Percentiles rank a stretch among this genome's conserved stretches.
phyloP scores from a whole-genome alignment of 2,329 filamentous ascomycete species.

The Penicillium sp. region DNA sequence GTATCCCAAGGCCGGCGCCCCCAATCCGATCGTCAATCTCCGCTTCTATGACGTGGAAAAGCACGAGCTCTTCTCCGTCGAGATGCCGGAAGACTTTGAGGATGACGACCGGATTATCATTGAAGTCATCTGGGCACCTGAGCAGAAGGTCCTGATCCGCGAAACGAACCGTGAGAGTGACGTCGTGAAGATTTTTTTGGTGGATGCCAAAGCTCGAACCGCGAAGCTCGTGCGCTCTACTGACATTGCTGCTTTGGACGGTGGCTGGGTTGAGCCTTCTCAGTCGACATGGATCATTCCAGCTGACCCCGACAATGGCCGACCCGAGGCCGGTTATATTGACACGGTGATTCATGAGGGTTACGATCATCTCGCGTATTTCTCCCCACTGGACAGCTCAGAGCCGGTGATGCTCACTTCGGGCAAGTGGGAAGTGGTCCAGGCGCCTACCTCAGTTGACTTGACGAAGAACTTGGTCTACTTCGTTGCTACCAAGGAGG shows the following conservation, averaged over 20 bases:
- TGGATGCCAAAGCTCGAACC: slow-evolving; percentile 73
- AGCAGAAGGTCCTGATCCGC: slow-evolving; percentile 77
- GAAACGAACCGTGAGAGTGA: slow-evolving; percentile 95
- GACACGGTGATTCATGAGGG: slow-evolving; percentile 86
- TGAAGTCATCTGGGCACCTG: slow-evolving; percentile 87
- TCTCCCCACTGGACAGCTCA: slow-evolving; percentile 80
- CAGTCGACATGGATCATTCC: slow-evolving; percentile 85
- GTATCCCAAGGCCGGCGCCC: slow-evolving; percentile 93
- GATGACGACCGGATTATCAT: slow-evolving; percentile 88
- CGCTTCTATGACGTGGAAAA: slow-evolving; percentile 84
- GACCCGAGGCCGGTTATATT: slow-evolving; percentile 84
- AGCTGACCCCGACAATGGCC: slow-evolving; percentile 74
- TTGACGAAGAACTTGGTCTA: slow-evolving; percentile 85
- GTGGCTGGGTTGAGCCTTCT: slow-evolving; percentile 95
- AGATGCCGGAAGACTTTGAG: slow-evolving; percentile 74
- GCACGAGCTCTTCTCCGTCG: slow-evolving; percentile 76
- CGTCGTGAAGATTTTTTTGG: slow-evolving; percentile 80
- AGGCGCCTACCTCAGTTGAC: slow-evolving; percentile 82
- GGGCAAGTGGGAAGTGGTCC: slow-evolving; percentile 88
- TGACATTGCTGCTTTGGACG: slow-evolving; percentile 82
- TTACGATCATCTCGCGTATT: slow-evolving; percentile 91
- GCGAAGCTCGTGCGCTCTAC: slow-evolving; percentile 79
- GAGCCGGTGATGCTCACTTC: slow-evolving; percentile 84
- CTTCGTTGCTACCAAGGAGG: slow-evolving; percentile 83
- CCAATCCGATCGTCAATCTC: slow-evolving; percentile 86